Evolutionary conservation across 192 early-diverging fungal genomes (phyloP).

Genomic region (Rhizophagus clarus): DNA sequence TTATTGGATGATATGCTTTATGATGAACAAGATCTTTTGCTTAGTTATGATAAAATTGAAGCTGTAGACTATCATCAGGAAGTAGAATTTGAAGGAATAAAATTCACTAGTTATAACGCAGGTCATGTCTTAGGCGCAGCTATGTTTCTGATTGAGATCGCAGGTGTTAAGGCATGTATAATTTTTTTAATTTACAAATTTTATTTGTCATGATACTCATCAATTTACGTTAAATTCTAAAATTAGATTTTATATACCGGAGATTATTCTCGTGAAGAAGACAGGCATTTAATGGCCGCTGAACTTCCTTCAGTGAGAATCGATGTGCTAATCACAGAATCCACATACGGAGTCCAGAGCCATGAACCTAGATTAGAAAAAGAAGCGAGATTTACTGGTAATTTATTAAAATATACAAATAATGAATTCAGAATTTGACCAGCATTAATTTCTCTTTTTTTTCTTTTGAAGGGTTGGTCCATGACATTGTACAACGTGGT

Average conservation of each 20-base stretch:
- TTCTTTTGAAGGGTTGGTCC: conserved; percentile 56
- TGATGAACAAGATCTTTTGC: conserved; percentile 83
- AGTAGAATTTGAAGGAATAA: conserved; percentile 91
- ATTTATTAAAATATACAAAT: not conserved
- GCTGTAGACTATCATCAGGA: conserved; percentile 96
- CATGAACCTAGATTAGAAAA: conserved; percentile 93
- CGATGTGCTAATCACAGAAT: conserved; percentile 94
- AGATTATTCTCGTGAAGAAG: conserved; percentile 98
- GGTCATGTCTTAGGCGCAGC: conserved; percentile 98
- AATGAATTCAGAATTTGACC: not conserved
- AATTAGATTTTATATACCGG: conserved; percentile 89
- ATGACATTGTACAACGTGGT: conserved; percentile 80
- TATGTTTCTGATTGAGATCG: conserved; percentile 94
- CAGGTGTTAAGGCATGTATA: conserved; percentile 71
- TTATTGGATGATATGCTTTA: conserved; percentile 81
- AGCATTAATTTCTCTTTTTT: not conserved
- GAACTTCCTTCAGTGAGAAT: conserved; percentile 84
- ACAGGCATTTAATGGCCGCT: conserved; percentile 96
- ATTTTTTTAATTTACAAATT: not conserved
- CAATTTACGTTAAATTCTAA: not conserved
- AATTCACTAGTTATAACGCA: conserved; percentile 95
- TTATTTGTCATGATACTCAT: not conserved
- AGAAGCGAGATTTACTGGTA: conserved; percentile 86
- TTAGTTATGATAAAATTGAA: conserved; percentile 87
- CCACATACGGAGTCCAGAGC: conserved; percentile 95